phyloP scores from a whole-genome alignment of 208 protist species.

The Sergeia podlipaevii region DNA sequence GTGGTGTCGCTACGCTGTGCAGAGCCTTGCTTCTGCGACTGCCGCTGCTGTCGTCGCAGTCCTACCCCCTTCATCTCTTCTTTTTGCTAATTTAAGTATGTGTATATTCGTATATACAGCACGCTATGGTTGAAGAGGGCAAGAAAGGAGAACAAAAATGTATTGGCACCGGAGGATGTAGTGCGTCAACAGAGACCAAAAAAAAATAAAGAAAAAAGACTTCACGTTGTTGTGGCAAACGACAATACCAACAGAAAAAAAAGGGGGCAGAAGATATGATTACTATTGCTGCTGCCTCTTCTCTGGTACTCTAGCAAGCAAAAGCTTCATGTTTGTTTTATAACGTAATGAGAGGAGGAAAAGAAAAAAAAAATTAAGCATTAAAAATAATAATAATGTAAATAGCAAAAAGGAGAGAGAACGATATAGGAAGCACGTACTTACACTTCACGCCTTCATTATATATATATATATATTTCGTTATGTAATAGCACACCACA shows the following conservation, averaged over 20 bases:
- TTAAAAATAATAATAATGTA: background rate
- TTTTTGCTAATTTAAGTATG: background rate
- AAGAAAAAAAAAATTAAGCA: constrained; percentile 3
- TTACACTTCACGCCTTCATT: background rate
- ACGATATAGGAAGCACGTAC: background rate
- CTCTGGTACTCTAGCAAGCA: too few species aligned
- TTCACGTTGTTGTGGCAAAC: background rate
- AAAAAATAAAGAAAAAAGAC: constrained; percentile 15
- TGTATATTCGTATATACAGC: constrained; percentile 5
- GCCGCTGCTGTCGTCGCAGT: constrained; percentile 39
- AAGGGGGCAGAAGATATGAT: too few species aligned
- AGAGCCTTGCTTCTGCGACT: constrained; percentile 20
- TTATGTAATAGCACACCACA: background rate
- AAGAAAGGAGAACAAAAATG: constrained; percentile 1
- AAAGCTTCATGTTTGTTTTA: too few species aligned
- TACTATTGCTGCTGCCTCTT: too few species aligned
- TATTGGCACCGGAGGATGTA: background rate
- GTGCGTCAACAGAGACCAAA: background rate
- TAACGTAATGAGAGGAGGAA: too few species aligned
- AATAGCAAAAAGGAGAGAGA: background rate
- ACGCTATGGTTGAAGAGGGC: background rate
- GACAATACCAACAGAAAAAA: background rate
- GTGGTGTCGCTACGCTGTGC: constrained; percentile 37
- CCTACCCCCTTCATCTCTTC: constrained; percentile 23
- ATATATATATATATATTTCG: constrained; percentile 14